A percentile compares a stretch with the other conserved stretches of the same genome.
phyloP scores from a whole-genome alignment of 306 rosid species.

The Gynostemma pentaphyllum region DNA sequence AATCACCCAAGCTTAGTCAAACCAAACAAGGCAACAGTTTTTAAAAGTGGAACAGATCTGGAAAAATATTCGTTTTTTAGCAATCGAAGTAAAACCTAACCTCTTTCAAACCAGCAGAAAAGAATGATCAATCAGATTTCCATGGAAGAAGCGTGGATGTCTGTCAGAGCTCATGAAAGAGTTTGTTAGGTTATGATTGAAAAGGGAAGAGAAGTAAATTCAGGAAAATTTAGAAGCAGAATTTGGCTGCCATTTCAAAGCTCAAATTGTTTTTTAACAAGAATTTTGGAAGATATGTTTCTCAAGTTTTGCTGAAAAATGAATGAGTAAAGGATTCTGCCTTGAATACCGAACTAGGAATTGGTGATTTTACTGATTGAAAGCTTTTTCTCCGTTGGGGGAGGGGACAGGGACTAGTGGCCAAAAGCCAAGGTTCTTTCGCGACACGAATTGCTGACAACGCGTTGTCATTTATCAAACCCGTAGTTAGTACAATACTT shows the following conservation, averaged over 20 bases:
- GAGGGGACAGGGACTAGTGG: background rate
- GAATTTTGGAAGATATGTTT: background rate
- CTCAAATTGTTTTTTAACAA: background rate
- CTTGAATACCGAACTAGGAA: background rate
- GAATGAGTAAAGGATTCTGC: too few relatives aligned
- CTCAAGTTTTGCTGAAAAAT: too few relatives aligned
- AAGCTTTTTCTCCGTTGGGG: background rate
- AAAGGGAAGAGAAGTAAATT: background rate
- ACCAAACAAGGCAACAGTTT: background rate
- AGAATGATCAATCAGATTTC: background rate
- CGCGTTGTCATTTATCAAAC: too few relatives aligned
- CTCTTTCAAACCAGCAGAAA: background rate
- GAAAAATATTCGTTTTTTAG: background rate
- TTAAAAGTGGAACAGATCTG: slow-evolving; percentile 1
- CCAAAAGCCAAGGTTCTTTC: background rate
- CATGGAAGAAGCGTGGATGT: background rate
- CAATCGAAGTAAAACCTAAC: slow-evolving; percentile 7
- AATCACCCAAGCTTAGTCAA: background rate
- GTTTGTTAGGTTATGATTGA: slow-evolving; percentile 1
- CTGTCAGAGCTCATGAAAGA: background rate
- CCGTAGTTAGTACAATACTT: too few relatives aligned
- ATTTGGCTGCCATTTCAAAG: background rate
- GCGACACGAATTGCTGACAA: background rate
- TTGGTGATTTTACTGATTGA: background rate
- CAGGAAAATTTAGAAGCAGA: background rate